Base-by-base conservation (phyloP, 192 early-diverging fungal genomes). In the Backusella luteola region DNA sequence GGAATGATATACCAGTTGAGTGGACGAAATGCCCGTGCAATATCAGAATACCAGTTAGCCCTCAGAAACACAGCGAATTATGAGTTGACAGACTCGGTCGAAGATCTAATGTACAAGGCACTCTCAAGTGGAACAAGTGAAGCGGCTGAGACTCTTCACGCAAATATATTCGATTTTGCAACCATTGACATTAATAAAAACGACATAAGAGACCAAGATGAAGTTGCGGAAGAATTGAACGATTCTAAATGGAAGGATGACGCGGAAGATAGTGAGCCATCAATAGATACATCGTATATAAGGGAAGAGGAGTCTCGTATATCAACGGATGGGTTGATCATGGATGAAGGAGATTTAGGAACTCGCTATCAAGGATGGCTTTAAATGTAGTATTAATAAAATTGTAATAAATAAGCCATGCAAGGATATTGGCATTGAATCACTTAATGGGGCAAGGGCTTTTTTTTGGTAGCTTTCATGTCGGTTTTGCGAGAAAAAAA, bases 1-100 rank as follows among this genome's bases (percentile, higher is more conserved):
- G 92, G 85, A 6, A 86, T 87, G 44, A 88, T 94, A 1, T 84
- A 85, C 34, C 91, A 94, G 42, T 78, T 87, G 32, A 80, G 84
- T 74, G 82, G 85, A 29, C 52, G 87, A 29, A 72, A 79, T 38
- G 80, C 77, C 1, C 84, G 86, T 19, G 92, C 92, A 4, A 83
- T 91, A 15, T 79, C 75, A 32, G 78, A 81, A 15, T 93, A 91
- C 79, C 90, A 92, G 52, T 35, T 84, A 69, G 89, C 77, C 11
- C 36, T 73, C 6, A 71, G 49, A 34, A 73, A 69, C 49, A 78
- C 56, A 1, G 56, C 21, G 4, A 39, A 23, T 6, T 12, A 21
- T 6, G 35, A 63, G 17, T 29, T 74, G 21, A 21, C 68, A 41
- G 39, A 69, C 34, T 69, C 23, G n/a, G 21, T 69, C 21, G 23